Evolutionary conservation across 1,139 yeast genomes (phyloP), one percentile per base, ranked within the genome.

Genomic region (Pichia terricola): DNA sequence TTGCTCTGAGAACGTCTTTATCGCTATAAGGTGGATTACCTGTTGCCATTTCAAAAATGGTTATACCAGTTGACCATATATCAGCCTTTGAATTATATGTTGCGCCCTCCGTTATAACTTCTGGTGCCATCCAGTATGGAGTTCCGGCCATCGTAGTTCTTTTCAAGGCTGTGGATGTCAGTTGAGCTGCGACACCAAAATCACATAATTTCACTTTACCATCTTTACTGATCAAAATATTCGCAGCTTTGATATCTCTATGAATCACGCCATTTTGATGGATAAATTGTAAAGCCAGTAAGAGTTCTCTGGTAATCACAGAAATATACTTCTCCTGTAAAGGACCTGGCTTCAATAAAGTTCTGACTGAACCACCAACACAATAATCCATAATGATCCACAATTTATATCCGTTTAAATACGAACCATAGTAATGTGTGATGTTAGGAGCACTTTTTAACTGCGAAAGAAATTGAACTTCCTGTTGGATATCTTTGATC

Each of bases 121-220:
- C 98, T 0, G 98, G 98, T 0, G 98, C 98, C 99, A 94, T 94
- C 99, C 99, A 94, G 62, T 89, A 94, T 0, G 98, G 98, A 0
- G 99, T 94, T 5, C 99, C 99, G 0, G 95, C 97, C 77, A 91
- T 88, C 1, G 98, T 91, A 37, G 91, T 86, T 56, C 98, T 73
- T 59, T 89, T 84, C 41, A 79, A 64, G 32, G 81, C 79, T 37
- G 81, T 76, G n/a, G 89, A 73, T 1, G 94, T 77, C 35, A 89
- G 69, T 60, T 87, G 94, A 1, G 97, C 96, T 0, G 98, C 97
- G 16, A 91, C 98, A 32, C 99, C 99, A 66, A 91, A 91, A 63
- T 91, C 99, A 70, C 98, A 91, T 40, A 94, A 70, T 57, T 86
- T 88, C 3, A 91, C 95, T 45, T 75, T 76, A 6, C 98, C 98